Evolutionary conservation across 805 yeast species (phyloP).

Genomic region (Torulaspora indica): DNA sequence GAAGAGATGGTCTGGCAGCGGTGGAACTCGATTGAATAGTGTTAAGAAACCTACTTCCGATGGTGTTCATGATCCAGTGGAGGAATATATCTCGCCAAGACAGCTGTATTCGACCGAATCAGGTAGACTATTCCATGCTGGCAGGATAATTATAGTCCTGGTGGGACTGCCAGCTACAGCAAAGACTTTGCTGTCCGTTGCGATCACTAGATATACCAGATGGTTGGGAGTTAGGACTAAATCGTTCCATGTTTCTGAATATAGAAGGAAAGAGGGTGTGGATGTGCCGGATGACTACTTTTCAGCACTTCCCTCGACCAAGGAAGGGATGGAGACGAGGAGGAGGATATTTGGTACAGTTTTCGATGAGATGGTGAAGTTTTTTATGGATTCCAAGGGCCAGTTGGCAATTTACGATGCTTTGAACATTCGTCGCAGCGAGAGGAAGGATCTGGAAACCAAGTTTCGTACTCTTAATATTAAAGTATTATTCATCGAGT

Average conservation of each 20-base stretch:
- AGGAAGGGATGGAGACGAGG: conserved; percentile 50
- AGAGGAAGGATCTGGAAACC: conserved; percentile 55
- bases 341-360: conserved; percentile 58
- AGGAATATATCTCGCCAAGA: conserved; percentile 74
- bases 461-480: conserved; percentile 54
- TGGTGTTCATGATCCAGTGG: conserved; percentile 56
- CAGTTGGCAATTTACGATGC: conserved; percentile 97
- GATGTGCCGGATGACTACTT: conserved; percentile 67
- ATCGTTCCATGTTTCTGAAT: conserved; percentile 87
- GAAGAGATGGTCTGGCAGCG: conserved; percentile 43
- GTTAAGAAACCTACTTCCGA: conserved; percentile 33
- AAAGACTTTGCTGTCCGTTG: conserved; percentile 87
- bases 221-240: conserved; percentile 96
- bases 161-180: conserved; percentile 96
- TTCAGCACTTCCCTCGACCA: conserved; percentile 47
- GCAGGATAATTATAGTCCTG: conserved; percentile 79
- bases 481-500: conserved; percentile 83
- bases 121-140: conserved; percentile 93
- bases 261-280: conserved; percentile 53
- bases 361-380: conserved; percentile 60
- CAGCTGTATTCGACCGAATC: conserved; percentile 90
- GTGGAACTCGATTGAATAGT: conserved; percentile 12
- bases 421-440: conserved; percentile 71
- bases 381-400: conserved; percentile 72
- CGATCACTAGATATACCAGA: conserved; percentile 83